Base-by-base conservation (phyloP, 805 yeast species). In the Priceomyces haplophilus region DNA sequence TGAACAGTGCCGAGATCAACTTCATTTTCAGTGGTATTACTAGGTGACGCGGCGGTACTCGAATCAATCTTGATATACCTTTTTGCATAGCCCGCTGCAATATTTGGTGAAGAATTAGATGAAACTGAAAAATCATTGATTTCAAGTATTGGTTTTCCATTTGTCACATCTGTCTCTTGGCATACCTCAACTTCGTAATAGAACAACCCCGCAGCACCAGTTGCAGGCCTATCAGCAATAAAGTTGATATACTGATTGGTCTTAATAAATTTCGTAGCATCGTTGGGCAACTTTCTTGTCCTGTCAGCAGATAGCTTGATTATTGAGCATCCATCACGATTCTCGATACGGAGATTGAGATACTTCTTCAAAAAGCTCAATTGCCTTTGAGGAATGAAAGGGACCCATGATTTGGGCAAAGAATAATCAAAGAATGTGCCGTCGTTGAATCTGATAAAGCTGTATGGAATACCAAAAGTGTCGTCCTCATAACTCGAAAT, bases 101-200 rank as follows among this genome's bases (percentile, higher is more conserved):
- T 52, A 41, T 54, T 56, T 25, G 68, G 57, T 2, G 70, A 51
- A 5, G 64, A 54, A 7, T 56, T 60, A 0, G 67, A 55, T 7
- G 71, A 63, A 1, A 68, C 48, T 0, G 71, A 56, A 11, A 56
- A 48, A 46, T 69, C 74, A 40, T 59, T 59, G 37, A 64, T 56
- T 11, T 59, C 55, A 8, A 69, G 56, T 4, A 70, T 50, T 3
- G 73, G 67, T 21, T 54, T 56, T 47, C 49, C 54, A 29, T 54
- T 54, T 0, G 72, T 60, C 10, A 64, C 54, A n/a, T 48, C 53
- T 21, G 62, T 54, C 12, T 54, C 58, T 48, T 71, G 76, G 37
- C 51, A 56, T 10, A 69, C 55, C 42, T 61, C 64, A 3, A 67
- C 61, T 45, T 71, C 76, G 47, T 69, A 71, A 47, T 71, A 71